These are phyloP conservation scores for Globisporangium nagaii DNA, from an alignment of 352 stramenopile species.

Conservation along the genomic window DNA sequence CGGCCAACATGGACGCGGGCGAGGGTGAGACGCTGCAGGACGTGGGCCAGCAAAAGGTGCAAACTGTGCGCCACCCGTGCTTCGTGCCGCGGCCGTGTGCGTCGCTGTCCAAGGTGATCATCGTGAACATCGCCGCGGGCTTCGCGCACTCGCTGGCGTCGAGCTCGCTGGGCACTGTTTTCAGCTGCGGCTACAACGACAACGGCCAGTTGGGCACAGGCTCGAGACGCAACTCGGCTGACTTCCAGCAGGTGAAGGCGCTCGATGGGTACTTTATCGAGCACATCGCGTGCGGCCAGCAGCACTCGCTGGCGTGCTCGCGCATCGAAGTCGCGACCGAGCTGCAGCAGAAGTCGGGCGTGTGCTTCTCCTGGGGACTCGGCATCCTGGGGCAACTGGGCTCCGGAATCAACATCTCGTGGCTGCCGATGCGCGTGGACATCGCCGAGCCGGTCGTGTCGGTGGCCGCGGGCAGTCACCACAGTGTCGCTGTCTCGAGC, in stretches of 20 bases:
- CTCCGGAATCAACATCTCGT: constrained; percentile 57
- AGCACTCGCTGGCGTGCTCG: constrained; percentile 64
- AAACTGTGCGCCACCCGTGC: constrained; percentile 51
- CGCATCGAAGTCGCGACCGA: constrained; percentile 15
- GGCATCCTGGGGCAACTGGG: constrained; percentile 69
- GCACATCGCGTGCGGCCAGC: constrained; percentile 69
- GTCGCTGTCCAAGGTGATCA: constrained; percentile 38
- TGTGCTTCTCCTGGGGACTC: constrained; percentile 74
- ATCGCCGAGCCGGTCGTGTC: constrained; percentile 45
- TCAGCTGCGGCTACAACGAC: constrained; percentile 83
- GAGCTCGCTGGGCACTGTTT: constrained; percentile 42
- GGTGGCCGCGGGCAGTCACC: constrained; percentile 66
- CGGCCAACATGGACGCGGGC: constrained; percentile 20
- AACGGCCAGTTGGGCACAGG: constrained; percentile 69
- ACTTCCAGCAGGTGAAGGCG: constrained; percentile 48
- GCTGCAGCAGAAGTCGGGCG: constrained; percentile 23
- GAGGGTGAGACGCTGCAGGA: constrained; percentile 20
- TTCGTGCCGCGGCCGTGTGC: constrained; percentile 35
- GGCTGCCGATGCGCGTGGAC: constrained; percentile 49
- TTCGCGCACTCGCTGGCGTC: constrained; percentile 71
- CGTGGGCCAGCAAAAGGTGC: constrained; percentile 31
- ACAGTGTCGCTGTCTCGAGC: constrained; percentile 60
- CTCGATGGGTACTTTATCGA: constrained; percentile 48
- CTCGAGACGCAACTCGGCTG: constrained; percentile 54
- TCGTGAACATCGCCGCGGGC: constrained; percentile 50